Evolutionary conservation across 495 filamentous ascomycete species (phyloP), one percentile per base, ranked within the genome.

Genomic region (Letharia columbiana): DNA sequence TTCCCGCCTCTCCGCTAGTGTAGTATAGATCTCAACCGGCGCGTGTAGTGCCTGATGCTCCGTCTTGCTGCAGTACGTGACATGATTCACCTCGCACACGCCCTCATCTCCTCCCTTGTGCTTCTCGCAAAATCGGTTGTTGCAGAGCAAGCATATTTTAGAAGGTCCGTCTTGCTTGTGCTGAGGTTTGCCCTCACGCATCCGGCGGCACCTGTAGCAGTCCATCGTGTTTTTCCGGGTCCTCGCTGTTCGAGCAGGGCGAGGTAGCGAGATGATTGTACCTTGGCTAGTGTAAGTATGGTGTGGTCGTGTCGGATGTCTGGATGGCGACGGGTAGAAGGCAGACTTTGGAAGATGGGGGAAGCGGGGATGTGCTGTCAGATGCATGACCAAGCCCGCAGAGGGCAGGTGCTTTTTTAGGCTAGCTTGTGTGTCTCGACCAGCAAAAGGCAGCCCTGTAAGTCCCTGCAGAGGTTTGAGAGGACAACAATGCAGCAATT

Each of bases 71-170:
- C 41, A 60, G 42, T 60, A 65, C 17, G 50, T 44, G 17, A 28
- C 56, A 40, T 60, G 63, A 9, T 44, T 42, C 28, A 65, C 57
- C 44, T 41, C 56, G 42, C 63, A 65, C 31, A 60, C 54, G n/a
- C 63, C 63, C 10, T 65, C 42, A 17, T 65, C 41, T 37, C 39
- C n/a, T 31, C 63, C 63, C 33, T 40, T 47, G 47, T 65, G 63
- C 44, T 49, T 65, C 18, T 65, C 56, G 42, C 63, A 65, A 10
- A 47, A 60, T 11, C 56, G 56, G 15, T 65, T 65, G 10, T 65
- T 42, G 44, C 63, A 65, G 13, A 60, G 56, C 33, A 60, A 56
- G 41, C 63, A 60, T 15, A 28, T 60, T 28, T 65, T 39, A 3
- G 54, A 60, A n/a, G 63, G 31, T 58, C 63, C 42, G 23, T 65